Conservation (phyloP, 2,329 filamentous ascomycete species). For the Pestalotiopsis sp. region DNA sequence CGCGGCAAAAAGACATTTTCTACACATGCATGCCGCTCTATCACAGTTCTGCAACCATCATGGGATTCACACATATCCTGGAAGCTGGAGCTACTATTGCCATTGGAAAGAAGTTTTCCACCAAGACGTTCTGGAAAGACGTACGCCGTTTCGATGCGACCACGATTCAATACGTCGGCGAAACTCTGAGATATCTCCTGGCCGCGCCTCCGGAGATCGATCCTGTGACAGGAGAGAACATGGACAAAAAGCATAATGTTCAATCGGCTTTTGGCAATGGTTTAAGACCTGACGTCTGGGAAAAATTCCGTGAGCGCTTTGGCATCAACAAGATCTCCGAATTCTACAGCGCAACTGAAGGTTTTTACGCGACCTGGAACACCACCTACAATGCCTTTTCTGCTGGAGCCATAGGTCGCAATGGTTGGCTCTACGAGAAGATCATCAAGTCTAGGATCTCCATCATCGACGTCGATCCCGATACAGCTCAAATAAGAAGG, state of each 20-base stretch:
- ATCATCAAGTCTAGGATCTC: constrained; percentile 54
- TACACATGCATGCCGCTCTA: constrained; percentile 93
- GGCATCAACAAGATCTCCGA: constrained; percentile 74
- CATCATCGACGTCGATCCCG: constrained; percentile 72
- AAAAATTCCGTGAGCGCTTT: constrained; percentile 80
- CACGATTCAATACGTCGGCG: constrained; percentile 84
- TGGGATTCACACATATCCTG: constrained; percentile 68
- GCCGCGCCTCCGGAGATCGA: constrained; percentile 66
- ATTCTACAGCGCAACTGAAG: constrained; percentile 82
- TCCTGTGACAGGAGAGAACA: constrained; percentile 63
- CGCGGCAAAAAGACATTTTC: constrained; percentile 68
- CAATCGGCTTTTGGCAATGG: constrained; percentile 82
- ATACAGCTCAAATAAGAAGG: constrained; percentile 68
- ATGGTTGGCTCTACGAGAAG: constrained; percentile 62
- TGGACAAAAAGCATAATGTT: constrained; percentile 76
- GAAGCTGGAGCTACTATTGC: constrained; percentile 66
- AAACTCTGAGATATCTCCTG: constrained; percentile 82
- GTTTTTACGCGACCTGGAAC: constrained; percentile 72
- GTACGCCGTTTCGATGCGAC: constrained; percentile 73
- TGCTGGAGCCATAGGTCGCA: constrained; percentile 77
- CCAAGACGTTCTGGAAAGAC: constrained; percentile 75
- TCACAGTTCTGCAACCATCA: constrained; percentile 75
- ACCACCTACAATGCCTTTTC: constrained; percentile 71
- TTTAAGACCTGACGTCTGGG: constrained; percentile 84
- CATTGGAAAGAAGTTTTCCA: constrained; percentile 78